phyloP scores from a whole-genome alignment of 768 basidiomycete species.

The Boletellus ananas region DNA sequence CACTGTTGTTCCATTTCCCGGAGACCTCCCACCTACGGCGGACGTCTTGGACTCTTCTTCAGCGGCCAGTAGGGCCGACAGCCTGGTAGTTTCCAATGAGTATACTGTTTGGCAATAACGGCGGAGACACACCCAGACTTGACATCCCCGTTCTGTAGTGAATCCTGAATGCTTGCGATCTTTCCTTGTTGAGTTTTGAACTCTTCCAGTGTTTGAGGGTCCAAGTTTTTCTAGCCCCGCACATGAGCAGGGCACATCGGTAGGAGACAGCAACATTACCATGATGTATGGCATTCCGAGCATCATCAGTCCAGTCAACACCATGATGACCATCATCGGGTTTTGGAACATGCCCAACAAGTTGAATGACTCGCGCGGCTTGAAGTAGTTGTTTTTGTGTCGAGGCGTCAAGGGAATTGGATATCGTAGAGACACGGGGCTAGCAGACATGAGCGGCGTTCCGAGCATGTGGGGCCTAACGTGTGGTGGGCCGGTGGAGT shows the following conservation, averaged over 20 bases:
- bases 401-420: slow-evolving; percentile 57
- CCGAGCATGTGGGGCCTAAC: slow-evolving; percentile 63
- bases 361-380: slow-evolving; percentile 70
- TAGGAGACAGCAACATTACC: slow-evolving; percentile 36
- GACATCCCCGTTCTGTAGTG: slow-evolving; percentile 55
- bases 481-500: slow-evolving; percentile 43
- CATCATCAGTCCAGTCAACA: slow-evolving; percentile 61
- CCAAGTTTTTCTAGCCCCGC: slow-evolving; percentile 62
- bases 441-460: slow-evolving; percentile 60
- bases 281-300: slow-evolving; percentile 73
- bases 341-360: slow-evolving; percentile 72
- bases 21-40: slow-evolving; percentile 16
- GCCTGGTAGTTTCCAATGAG: slow-evolving; percentile 26
- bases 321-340: slow-evolving; percentile 83
- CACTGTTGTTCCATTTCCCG: slow-evolving; percentile 17
- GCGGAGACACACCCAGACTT: slow-evolving; percentile 48
- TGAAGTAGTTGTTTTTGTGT: slow-evolving; percentile 59
- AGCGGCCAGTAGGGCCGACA: slow-evolving; percentile 42
- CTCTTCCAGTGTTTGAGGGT: slow-evolving; percentile 64
- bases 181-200: slow-evolving; percentile 59
- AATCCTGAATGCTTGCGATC: slow-evolving; percentile 50
- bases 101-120: neutral
- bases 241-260: slow-evolving; percentile 6
- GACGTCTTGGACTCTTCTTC: slow-evolving; percentile 37
- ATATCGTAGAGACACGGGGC: slow-evolving; percentile 53